These are phyloP conservation scores for Leucosporidium scottii DNA, from an alignment of 768 basidiomycete species.

Conservation along the genomic window DNA sequence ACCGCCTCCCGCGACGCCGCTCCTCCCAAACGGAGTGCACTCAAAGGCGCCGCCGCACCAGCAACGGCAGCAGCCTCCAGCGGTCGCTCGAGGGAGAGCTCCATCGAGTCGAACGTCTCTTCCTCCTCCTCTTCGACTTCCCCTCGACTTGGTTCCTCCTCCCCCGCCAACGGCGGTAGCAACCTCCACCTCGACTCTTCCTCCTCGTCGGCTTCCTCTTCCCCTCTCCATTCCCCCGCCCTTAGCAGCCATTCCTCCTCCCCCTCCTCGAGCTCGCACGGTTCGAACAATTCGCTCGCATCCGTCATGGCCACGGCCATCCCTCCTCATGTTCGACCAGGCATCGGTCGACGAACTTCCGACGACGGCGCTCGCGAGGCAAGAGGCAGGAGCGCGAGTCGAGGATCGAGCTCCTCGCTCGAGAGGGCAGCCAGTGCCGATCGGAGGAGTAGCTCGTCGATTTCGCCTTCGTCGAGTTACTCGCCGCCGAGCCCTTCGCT, in stretches of 20 bases:
- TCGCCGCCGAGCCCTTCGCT: not conserved
- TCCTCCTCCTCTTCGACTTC: conserved; percentile 8
- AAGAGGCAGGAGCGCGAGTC: conserved; percentile 23
- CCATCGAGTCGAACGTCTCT: conserved; percentile 6
- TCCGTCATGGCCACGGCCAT: conserved; percentile 25
- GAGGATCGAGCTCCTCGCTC: conserved; percentile 21
- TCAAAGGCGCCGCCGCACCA: conserved; percentile 21
- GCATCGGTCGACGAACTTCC: conserved; percentile 1
- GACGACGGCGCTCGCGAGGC: conserved; percentile 4
- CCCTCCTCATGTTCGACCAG: conserved; percentile 8
- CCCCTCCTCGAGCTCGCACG: not conserved
- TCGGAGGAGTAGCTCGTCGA: conserved; percentile 12
- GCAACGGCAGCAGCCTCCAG: not conserved
- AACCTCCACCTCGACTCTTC: not conserved
- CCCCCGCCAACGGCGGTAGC: not conserved
- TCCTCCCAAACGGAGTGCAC: conserved; percentile 15
- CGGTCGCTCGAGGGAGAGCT: conserved; percentile 22
- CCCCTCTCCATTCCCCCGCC: not conserved
- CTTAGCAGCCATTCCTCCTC: not conserved
- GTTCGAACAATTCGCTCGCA: not conserved
- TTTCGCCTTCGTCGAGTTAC: conserved; percentile 24
- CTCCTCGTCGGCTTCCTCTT: no score
- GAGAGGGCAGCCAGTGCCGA: conserved; percentile 25
- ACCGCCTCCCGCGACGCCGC: conserved; percentile 1
- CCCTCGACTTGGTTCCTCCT: not conserved